phyloP scores from a whole-genome alignment of 2,329 filamentous ascomycete species.

The Diaporthe longicolla region DNA sequence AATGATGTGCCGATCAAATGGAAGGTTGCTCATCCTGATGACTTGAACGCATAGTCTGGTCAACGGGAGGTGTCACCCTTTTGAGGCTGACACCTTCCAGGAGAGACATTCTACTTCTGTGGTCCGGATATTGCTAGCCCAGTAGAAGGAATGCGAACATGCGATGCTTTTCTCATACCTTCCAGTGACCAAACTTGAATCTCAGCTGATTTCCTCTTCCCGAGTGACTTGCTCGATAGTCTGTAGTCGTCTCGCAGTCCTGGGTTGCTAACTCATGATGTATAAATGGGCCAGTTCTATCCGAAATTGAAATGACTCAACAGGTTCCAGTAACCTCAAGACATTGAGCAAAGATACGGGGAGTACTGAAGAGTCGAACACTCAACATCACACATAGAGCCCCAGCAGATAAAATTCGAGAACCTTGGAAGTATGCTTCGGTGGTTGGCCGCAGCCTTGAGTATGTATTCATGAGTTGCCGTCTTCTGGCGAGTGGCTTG shows the following conservation, averaged over 20 bases:
- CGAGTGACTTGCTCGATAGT: too few relatives aligned
- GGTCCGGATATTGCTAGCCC: neutral
- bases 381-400: too few relatives aligned
- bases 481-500: too few relatives aligned
- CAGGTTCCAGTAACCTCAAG: neutral
- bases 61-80: too few relatives aligned
- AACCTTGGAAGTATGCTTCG: too few relatives aligned
- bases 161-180: neutral
- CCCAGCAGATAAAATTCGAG: too few relatives aligned
- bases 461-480: too few relatives aligned
- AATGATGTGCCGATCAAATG: constrained; percentile 8
- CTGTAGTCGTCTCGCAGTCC: too few relatives aligned
- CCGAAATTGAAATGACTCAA: neutral
- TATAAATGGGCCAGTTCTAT: neutral
- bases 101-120: neutral
- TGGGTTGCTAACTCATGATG: too few relatives aligned
- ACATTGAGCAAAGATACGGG: neutral
- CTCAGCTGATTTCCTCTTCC: too few relatives aligned
- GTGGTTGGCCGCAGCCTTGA: too few relatives aligned
- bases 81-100: neutral
- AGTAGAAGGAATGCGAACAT: neutral
- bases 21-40: constrained; percentile 12
- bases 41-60: too few relatives aligned
- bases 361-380: neutral
- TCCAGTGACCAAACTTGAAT: neutral